These are phyloP conservation scores for Tylopilus sp. DNA, from an alignment of 1,284 basidiomycete genomes.

Conservation along the genomic window DNA sequence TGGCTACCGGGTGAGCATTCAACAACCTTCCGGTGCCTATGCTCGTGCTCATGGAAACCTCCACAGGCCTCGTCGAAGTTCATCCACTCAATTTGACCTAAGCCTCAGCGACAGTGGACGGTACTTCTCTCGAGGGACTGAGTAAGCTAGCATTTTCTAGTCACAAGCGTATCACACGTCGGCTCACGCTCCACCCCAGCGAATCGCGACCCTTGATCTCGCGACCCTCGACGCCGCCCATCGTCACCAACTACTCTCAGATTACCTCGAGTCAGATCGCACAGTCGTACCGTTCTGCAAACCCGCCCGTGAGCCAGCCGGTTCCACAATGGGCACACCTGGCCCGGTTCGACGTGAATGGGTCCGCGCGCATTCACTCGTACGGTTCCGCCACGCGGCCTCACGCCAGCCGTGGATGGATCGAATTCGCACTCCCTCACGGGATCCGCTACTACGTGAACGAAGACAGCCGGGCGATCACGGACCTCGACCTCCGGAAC, in stretches of 20 bases:
- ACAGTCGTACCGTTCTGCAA: conserved; percentile 21
- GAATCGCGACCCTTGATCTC: conserved; percentile 40
- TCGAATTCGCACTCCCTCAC: conserved; percentile 66
- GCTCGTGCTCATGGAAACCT: background rate
- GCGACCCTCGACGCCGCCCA: conserved; percentile 29
- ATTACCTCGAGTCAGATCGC: conserved; percentile 23
- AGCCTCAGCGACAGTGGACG: conserved; percentile 17
- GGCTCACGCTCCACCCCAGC: conserved; percentile 22
- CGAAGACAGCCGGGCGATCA: conserved; percentile 51
- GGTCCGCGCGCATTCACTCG: conserved; percentile 28
- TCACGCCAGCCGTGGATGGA: conserved; percentile 48
- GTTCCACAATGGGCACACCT: conserved; percentile 30
- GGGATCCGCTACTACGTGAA: conserved; percentile 64
- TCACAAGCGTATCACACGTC: background rate
- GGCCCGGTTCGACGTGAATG: conserved; percentile 27
- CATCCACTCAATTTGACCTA: conserved; percentile 27
- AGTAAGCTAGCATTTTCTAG: conserved; percentile 18
- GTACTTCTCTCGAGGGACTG: conserved; percentile 11
- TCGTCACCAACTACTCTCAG: conserved; percentile 27
- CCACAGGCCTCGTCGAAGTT: conserved; percentile 21
- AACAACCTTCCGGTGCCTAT: background rate
- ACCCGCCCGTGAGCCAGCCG: conserved; percentile 27
- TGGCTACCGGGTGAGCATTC: conserved; percentile 30
- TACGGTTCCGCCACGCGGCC: conserved; percentile 28
- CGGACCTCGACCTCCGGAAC: conserved; percentile 61